Conservation (phyloP, 2,329 filamentous ascomycete species). For the Colletotrichum incanum region DNA sequence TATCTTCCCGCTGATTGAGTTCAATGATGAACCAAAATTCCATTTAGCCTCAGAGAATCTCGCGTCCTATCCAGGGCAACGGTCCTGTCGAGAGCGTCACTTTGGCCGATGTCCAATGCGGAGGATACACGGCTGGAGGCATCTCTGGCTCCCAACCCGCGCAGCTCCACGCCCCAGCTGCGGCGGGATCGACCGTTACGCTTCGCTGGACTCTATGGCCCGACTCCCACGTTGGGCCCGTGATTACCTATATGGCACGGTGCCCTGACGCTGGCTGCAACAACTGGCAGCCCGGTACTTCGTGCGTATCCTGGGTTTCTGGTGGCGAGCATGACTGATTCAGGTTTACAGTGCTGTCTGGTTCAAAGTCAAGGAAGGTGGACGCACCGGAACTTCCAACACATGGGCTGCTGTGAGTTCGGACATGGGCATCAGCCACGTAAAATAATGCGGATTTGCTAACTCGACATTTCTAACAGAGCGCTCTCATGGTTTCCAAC, state of each 20-base stretch:
- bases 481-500: constrained; percentile 61
- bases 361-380: constrained; percentile 69
- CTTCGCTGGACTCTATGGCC: constrained; percentile 70
- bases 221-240: constrained; percentile 67
- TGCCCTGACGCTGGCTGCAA: constrained; percentile 69
- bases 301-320: constrained; percentile 46
- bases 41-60: constrained; percentile 55
- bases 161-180: constrained; percentile 66
- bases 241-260: constrained; percentile 73
- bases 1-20: not conserved
- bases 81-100: constrained; percentile 70
- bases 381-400: constrained; percentile 65
- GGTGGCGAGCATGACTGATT: constrained; percentile 46
- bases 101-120: constrained; percentile 70
- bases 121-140: constrained; percentile 66
- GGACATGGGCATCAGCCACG: too few species aligned
- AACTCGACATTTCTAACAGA: constrained; percentile 47
- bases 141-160: constrained; percentile 66
- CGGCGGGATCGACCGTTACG: constrained; percentile 68
- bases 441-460: not conserved
- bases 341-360: constrained; percentile 60
- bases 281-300: constrained; percentile 60
- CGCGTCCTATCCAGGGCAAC: constrained; percentile 71
- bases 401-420: constrained; percentile 61
- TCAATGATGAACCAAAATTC: not conserved